Conservation (phyloP, 441 rosid species). For the Eruca vesicaria region DNA sequence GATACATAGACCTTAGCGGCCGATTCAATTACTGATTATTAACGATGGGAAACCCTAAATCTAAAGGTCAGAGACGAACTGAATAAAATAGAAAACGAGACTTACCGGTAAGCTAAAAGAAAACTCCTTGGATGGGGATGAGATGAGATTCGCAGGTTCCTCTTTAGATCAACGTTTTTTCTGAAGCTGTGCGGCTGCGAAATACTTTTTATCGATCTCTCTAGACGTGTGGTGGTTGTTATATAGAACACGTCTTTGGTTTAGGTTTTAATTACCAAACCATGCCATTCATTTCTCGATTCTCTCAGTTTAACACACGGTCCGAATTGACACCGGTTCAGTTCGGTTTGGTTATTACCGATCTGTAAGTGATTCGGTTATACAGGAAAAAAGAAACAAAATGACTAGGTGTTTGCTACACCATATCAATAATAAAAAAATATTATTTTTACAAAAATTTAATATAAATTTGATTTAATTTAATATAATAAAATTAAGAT, state of each 20-base stretch:
- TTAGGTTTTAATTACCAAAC: constrained; percentile 17
- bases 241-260: constrained; percentile 3
- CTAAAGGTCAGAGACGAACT: background rate
- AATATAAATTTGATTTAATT: too few relatives aligned
- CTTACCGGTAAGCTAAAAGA: constrained; percentile 11
- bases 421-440: too few relatives aligned
- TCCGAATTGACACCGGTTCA: background rate
- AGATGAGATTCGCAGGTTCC: background rate
- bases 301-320: background rate
- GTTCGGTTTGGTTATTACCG: background rate
- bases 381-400: background rate
- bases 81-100: background rate
- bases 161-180: constrained; percentile 6
- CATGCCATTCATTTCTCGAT: constrained; percentile 6
- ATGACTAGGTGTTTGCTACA: too few relatives aligned
- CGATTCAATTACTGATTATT: background rate
- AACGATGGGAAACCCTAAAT: constrained; percentile 7
- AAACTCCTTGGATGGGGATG: background rate
- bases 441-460: too few relatives aligned
- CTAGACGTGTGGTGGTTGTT: background rate
- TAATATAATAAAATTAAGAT: too few relatives aligned
- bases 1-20: background rate
- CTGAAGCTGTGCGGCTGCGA: constrained; percentile 27
- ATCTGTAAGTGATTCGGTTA: background rate
- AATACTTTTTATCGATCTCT: background rate